A percentile compares a stretch with the other conserved stretches of the same genome.
Conservation (phyloP, 805 yeast species). For the Ogataea wickerhamii region DNA sequence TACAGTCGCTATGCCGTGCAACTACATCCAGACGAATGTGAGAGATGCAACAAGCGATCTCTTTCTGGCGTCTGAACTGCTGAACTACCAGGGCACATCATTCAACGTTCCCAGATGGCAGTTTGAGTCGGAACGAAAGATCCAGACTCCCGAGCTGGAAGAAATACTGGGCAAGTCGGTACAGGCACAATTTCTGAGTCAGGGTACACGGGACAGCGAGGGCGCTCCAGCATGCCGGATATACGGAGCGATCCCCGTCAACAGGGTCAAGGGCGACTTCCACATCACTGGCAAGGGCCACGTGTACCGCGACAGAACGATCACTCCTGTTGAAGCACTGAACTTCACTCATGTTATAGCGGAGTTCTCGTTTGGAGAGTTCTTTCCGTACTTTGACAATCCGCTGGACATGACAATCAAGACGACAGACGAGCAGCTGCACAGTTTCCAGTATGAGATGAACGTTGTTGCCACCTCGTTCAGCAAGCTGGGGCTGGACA, state of each 20-base stretch:
- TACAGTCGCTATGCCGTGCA: conserved; percentile 81
- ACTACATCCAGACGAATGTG: conserved; percentile 67
- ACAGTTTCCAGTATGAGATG: conserved; percentile 60
- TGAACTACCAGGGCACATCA: conserved; percentile 63
- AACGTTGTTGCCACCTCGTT: conserved; percentile 83
- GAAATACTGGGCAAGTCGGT: conserved; percentile 62
- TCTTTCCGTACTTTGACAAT: conserved; percentile 79
- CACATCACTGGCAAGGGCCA: conserved; percentile 76
- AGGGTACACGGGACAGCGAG: conserved; percentile 41
- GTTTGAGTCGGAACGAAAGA: conserved; percentile 42
- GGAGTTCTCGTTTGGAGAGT: conserved; percentile 89
- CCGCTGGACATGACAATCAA: conserved; percentile 81
- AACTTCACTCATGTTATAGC: conserved; percentile 82
- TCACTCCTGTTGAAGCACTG: conserved; percentile 46
- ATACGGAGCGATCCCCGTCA: conserved; percentile 78
- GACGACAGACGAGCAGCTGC: conserved; percentile 44
- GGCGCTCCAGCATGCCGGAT: conserved; percentile 83
- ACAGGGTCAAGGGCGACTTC: conserved; percentile 80
- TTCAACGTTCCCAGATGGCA: conserved; percentile 51
- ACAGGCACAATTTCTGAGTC: conserved; percentile 55
- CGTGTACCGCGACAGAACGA: conserved; percentile 53
- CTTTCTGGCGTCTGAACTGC: conserved; percentile 69
- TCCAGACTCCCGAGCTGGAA: conserved; percentile 60
- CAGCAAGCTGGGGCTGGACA: conserved; percentile 61
- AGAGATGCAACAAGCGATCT: conserved; percentile 76